Percentiles rank a stretch among this genome's conserved stretches.
Evolutionary conservation across 75 land plant genomes (phyloP).

Genomic region (Cryptomeria japonica): DNA sequence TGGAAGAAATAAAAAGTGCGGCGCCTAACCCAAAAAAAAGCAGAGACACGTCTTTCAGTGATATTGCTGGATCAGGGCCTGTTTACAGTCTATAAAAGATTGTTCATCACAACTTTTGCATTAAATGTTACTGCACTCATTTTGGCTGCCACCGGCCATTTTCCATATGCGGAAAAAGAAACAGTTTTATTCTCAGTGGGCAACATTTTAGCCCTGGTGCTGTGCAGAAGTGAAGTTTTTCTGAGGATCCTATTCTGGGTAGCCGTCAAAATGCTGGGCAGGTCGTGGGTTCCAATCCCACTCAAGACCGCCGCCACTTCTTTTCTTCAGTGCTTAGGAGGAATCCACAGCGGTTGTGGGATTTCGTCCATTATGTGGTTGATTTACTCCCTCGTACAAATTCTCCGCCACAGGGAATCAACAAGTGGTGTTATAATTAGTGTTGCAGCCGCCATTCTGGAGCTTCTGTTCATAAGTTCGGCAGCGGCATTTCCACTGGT

Average conservation of each 20-base stretch:
- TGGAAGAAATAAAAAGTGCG: neutral
- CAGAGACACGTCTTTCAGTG: constrained; percentile 30
- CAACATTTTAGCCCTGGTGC: constrained; percentile 42
- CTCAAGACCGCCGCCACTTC: constrained; percentile 37
- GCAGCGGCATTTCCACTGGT: constrained; percentile 61
- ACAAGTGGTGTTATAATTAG: constrained; percentile 15
- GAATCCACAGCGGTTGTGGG: too few species aligned
- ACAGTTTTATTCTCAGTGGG: constrained; percentile 45
- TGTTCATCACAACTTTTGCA: constrained; percentile 27
- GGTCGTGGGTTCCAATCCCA: constrained; percentile 43
- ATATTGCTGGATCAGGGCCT: constrained; percentile 60
- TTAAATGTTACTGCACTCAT: constrained; percentile 22
- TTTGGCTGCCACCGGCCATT: constrained; percentile 44
- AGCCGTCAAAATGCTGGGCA: constrained; percentile 33
- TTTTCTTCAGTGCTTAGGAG: constrained; percentile 30
- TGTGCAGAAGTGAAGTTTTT: constrained; percentile 59
- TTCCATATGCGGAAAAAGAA: constrained; percentile 30
- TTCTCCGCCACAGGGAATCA: constrained; percentile 21
- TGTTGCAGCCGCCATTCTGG: constrained; percentile 30
- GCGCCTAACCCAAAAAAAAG: constrained; percentile 16
- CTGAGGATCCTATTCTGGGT: constrained; percentile 47
- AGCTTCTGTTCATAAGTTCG: constrained; percentile 28
- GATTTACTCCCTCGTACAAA: constrained; percentile 27
- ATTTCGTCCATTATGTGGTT: constrained; percentile 31
- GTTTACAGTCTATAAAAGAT: constrained; percentile 60